Conservation (phyloP, 345 rosid species). For the Syzygium jambos region DNA sequence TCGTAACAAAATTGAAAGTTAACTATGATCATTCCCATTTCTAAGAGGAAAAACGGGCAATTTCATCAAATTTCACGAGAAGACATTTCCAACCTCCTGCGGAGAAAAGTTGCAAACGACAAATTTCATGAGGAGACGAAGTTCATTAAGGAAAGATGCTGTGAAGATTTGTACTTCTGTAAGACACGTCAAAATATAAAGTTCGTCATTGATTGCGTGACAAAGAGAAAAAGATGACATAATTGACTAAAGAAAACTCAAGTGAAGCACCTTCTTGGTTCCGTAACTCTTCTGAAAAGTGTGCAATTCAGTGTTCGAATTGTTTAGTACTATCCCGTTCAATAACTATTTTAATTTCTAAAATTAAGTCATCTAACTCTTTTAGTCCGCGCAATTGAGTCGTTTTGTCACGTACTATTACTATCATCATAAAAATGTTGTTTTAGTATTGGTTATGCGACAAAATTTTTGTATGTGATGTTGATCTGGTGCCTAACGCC, state of each 20-base stretch:
- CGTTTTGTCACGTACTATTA: neutral
- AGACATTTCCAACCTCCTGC: neutral
- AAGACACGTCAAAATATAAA: neutral
- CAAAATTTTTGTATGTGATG: fast-evolving
- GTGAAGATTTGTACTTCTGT: neutral
- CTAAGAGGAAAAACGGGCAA: neutral
- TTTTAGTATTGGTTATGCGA: neutral
- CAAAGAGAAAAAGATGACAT: neutral
- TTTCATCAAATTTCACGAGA: neutral
- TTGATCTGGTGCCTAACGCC: fast-evolving
- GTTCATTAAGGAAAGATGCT: neutral
- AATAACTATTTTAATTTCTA: neutral
- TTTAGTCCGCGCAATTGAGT: neutral
- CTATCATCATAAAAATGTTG: neutral
- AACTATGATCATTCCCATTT: neutral
- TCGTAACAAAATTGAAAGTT: neutral
- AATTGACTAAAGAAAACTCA: neutral
- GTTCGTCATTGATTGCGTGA: neutral
- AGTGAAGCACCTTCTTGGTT: neutral
- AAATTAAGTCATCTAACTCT: neutral
- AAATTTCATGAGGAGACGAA: neutral
- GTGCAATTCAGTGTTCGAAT: neutral
- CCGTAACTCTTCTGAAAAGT: neutral
- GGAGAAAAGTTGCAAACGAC: fast-evolving
- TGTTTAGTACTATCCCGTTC: neutral